These are phyloP conservation scores for Cyanidium caldarium DNA, from an alignment of 23 red algal species.

Conservation along the genomic window DNA sequence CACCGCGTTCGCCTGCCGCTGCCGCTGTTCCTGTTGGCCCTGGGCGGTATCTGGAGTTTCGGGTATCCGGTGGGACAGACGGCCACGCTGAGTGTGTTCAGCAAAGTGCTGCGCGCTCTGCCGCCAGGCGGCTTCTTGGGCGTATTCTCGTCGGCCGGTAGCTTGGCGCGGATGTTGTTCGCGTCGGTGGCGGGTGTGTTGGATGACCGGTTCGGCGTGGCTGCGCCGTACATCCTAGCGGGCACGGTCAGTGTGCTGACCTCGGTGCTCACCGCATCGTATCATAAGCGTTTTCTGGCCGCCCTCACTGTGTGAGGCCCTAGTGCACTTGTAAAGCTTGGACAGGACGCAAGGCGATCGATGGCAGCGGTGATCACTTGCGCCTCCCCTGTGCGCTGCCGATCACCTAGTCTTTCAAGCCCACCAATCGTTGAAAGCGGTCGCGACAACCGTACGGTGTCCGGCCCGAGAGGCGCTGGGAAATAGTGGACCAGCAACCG, in stretches of 20 bases:
- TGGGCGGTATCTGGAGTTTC: slow-evolving; percentile 33
- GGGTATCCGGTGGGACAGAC: slow-evolving; percentile 92
- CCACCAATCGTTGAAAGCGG: not conserved
- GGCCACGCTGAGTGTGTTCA: slow-evolving; percentile 64
- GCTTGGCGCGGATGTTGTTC: slow-evolving; percentile 41
- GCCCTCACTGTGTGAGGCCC: no score
- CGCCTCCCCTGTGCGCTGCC: no score
- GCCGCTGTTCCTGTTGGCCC: not conserved
- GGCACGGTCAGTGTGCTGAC: not conserved
- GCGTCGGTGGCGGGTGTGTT: slow-evolving; percentile 38
- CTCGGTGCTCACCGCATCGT: not conserved
- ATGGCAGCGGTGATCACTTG: no score
- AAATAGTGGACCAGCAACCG: not conserved
- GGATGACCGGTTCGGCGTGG: not conserved
- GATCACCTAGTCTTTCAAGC: not conserved
- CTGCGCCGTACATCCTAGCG: not conserved
- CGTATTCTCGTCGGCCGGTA: slow-evolving; percentile 71
- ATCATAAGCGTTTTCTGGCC: not conserved
- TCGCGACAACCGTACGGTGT: not conserved
- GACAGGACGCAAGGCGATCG: no score
- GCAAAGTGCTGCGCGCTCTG: slow-evolving; percentile 45
- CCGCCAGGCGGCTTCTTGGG: slow-evolving; percentile 81
- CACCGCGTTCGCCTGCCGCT: not conserved
- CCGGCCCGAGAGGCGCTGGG: not conserved
- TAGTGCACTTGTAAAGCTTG: no score